phyloP scores from a whole-genome alignment of 2,329 filamentous ascomycete genomes.

The Trichoderma gracile region DNA sequence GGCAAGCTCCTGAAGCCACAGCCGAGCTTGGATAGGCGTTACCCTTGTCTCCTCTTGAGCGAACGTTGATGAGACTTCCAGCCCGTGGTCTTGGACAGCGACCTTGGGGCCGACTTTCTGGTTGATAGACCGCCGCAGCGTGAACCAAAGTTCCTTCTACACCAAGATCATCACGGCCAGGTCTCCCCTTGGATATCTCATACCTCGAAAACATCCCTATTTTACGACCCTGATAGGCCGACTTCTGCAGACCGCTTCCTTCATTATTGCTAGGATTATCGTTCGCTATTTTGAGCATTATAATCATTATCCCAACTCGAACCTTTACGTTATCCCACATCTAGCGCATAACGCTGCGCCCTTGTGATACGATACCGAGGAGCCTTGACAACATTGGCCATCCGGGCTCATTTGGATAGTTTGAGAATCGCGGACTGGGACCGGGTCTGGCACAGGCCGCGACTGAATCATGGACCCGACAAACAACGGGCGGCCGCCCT shows the following conservation, averaged over 20 bases:
- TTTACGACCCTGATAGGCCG: background rate
- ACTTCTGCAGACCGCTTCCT: background rate
- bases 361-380: no score
- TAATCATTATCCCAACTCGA: background rate
- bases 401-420: background rate
- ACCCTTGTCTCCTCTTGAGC: background rate
- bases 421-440: background rate
- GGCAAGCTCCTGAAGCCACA: background rate
- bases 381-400: background rate
- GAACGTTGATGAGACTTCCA: slow-evolving; percentile 9
- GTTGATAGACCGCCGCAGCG: background rate
- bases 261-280: background rate
- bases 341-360: background rate
- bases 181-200: background rate
- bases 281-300: background rate
- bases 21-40: background rate
- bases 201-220: background rate
- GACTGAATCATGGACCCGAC: slow-evolving; percentile 35
- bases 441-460: slow-evolving; percentile 2
- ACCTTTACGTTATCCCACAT: background rate
- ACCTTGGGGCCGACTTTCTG: background rate
- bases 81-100: background rate
- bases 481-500: slow-evolving; percentile 33
- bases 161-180: background rate
- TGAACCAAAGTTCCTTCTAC: background rate